Evolutionary conservation across 179 eudicot species (phyloP).

Genomic region (Carnegiea gigantea): DNA sequence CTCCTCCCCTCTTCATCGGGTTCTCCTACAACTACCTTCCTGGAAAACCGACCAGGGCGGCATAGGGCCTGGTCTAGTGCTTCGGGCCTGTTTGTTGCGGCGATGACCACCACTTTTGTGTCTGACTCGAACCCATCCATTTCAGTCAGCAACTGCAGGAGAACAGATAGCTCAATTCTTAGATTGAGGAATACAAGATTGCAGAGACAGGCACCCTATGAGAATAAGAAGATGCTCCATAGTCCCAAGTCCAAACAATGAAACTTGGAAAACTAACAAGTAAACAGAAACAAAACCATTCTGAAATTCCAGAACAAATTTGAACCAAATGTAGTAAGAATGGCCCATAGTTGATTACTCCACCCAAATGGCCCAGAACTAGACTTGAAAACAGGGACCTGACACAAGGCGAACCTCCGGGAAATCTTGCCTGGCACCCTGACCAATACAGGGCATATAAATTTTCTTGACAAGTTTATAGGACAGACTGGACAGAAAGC

Average conservation of each 20-base stretch:
- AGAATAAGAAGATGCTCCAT: background rate
- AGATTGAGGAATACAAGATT: background rate
- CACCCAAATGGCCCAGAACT: too few species aligned
- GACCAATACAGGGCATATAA: too few species aligned
- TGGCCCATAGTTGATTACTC: too few species aligned
- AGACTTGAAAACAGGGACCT: background rate
- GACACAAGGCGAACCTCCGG: background rate
- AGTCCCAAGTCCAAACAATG: too few species aligned
- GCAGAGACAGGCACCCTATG: background rate
- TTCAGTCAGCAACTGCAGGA: conserved; percentile 77
- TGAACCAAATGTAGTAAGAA: background rate
- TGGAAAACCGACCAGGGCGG: conserved; percentile 96
- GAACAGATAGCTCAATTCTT: conserved; percentile 18
- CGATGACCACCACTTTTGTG: conserved; percentile 80
- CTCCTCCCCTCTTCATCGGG: conserved; percentile 88
- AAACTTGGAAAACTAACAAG: background rate
- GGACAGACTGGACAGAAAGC: background rate
- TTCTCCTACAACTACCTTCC: conserved; percentile 90
- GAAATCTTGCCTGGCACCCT: background rate
- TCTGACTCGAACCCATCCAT: conserved; percentile 98
- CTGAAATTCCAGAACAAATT: background rate
- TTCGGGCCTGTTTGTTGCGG: conserved; percentile 98
- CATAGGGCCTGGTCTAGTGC: conserved; percentile 91
- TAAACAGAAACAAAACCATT: too few species aligned
- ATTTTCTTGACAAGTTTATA: too few species aligned